Base-by-base conservation (phyloP, 176 grass and related monocot genomes). In the Tillandsia fasciculata region DNA sequence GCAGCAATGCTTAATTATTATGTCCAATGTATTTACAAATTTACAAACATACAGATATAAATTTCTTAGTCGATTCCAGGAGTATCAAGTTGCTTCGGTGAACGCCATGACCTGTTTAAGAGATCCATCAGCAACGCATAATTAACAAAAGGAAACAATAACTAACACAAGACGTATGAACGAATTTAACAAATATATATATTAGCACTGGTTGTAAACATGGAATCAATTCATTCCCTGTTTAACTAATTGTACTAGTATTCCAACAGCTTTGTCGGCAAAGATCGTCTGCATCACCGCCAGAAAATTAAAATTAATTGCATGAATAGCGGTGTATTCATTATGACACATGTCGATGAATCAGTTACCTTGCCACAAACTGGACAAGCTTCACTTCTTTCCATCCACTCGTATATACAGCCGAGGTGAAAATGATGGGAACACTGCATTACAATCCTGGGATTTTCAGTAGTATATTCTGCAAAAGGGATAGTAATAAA, bases 371-470 rank as follows among this genome's bases (percentile, higher is more conserved):
- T 96, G 10, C 93, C 93, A 73, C 93, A 96, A 57, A 96, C 86
- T 69, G 89, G 93, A 70, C 93, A 96, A 26, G 86, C 83, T 73
- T 96, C 86, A 81, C 89, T 96, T 90, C 89, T 92, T 84, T 96
- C 93, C 86, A 96, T 92, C 93, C 93, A 96, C 77, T 96, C 93
- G 17, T 97, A 97, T 76, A 97, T 90, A 90, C 89, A 97, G 49
- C 89, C 79, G 75, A 97, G 89, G 63, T 97, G 93, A 65, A 92
- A 97, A 90, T 97, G 88, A 72, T 97, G 93, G 47, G 93, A 87
- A 65, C 93, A 97, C 64, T 83, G 84, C 89, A 87, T 87, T 76
- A 90, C 53, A 70, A 92, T 97, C 77, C 78, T 92, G 54, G 93
- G 93, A 69, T 97, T 87, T 53, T 97, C 93, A 12, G 76, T 75